Evolutionary conservation across 371 early-diverging fungal genomes (phyloP).

Genomic region (Gilbertella persicaria): DNA sequence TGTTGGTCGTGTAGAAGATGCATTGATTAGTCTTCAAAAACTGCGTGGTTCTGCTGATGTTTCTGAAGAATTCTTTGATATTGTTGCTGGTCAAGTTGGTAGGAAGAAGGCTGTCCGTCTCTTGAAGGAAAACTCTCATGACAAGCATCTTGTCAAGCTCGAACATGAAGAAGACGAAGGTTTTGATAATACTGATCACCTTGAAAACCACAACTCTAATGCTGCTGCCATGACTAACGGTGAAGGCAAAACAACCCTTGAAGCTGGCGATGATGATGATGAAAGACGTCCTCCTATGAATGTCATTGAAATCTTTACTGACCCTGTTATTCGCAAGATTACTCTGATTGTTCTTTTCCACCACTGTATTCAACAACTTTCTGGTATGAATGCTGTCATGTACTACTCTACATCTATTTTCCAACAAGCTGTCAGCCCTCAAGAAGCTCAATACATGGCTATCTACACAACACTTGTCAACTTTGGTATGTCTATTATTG

Average conservation of each 20-base stretch:
- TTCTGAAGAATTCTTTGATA: conserved; percentile 18
- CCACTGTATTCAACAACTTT: conserved; percentile 73
- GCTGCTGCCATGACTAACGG: neutral
- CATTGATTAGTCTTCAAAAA: conserved; percentile 51
- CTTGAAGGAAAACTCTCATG: conserved; percentile 17
- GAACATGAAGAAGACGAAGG: conserved; percentile 17
- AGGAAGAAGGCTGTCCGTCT: conserved; percentile 14
- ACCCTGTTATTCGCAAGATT: conserved; percentile 55
- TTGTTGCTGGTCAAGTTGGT: conserved; percentile 23
- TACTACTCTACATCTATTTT: conserved; percentile 77
- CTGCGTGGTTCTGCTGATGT: conserved; percentile 43
- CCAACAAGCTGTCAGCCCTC: conserved; percentile 44
- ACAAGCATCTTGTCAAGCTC: conserved; percentile 9
- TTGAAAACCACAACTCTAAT: neutral
- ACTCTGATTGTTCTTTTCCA: conserved; percentile 48
- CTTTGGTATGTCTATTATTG: conserved; percentile 56
- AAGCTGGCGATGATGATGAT: conserved; percentile 10
- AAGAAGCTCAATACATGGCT: conserved; percentile 61
- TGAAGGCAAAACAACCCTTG: conserved; percentile 7
- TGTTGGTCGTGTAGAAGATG: conserved; percentile 57
- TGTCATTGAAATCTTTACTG: conserved; percentile 41
- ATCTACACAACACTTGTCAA: conserved; percentile 62
- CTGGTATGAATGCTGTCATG: conserved; percentile 86
- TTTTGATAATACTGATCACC: conserved; percentile 12
- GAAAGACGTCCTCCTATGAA: conserved; percentile 31